These are phyloP conservation scores for Elasticomyces elasticus DNA, from an alignment of 495 filamentous ascomycete species.

Conservation along the genomic window DNA sequence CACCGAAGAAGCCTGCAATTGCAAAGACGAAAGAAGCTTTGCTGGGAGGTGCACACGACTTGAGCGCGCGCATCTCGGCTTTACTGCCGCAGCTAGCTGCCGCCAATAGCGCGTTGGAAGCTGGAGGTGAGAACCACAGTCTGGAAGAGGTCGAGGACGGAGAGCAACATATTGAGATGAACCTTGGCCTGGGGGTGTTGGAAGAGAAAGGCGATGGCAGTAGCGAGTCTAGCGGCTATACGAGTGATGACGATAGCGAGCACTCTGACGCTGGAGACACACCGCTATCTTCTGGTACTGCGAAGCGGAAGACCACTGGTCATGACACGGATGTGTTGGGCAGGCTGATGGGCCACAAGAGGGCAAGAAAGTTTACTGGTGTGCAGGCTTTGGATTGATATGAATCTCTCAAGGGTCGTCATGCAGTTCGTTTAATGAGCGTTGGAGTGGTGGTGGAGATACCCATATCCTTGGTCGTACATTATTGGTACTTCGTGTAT, in stretches of 20 bases:
- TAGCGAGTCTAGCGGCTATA: neutral
- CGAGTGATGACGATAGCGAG: neutral
- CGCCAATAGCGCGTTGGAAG: conserved; percentile 9
- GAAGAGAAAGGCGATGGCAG: conserved; percentile 11
- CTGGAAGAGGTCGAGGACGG: conserved; percentile 19
- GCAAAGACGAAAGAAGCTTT: neutral
- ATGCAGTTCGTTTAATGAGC: too few relatives aligned
- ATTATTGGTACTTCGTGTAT: too few relatives aligned
- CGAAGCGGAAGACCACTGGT: neutral
- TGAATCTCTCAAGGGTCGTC: too few relatives aligned
- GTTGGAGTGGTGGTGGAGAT: neutral
- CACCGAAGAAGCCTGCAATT: conserved; percentile 13
- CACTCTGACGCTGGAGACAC: neutral
- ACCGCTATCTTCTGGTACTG: neutral
- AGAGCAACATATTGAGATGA: conserved; percentile 21
- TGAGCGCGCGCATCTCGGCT: conserved; percentile 4
- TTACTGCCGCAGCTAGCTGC: conserved; percentile 15
- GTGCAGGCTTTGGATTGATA: conserved; percentile 4
- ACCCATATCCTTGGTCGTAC: neutral
- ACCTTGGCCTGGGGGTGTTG: conserved; percentile 19
- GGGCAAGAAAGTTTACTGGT: neutral
- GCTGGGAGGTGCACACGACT: conserved; percentile 3
- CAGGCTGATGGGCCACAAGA: conserved; percentile 11
- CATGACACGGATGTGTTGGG: conserved; percentile 3
- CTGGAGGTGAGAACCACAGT: neutral